phyloP scores from a whole-genome alignment of 768 basidiomycete species.

The Boletus sp. region DNA sequence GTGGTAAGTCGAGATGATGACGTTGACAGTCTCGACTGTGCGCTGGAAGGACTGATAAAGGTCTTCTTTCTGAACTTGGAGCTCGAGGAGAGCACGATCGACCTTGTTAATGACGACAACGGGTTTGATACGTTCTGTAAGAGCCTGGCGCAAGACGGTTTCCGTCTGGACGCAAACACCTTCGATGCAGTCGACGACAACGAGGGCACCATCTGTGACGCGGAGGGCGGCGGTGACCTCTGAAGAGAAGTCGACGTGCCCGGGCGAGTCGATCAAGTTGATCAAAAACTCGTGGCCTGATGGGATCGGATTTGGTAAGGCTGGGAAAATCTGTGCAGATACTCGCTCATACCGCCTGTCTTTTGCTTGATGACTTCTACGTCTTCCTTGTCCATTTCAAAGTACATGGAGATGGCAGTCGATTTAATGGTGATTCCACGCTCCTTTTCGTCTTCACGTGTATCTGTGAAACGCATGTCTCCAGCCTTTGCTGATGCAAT shows the following conservation, averaged over 20 bases:
- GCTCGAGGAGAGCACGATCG: slow-evolving; percentile 97
- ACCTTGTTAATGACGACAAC: slow-evolving; percentile 99
- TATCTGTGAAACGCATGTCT: slow-evolving; percentile 96
- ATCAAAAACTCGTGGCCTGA: slow-evolving; percentile 95
- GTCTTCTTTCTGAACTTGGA: slow-evolving; percentile 95
- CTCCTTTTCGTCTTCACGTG: slow-evolving; percentile 97
- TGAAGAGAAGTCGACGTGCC: slow-evolving; percentile 99
- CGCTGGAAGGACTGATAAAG: slow-evolving; percentile 97
- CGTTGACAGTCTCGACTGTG: slow-evolving; percentile 97
- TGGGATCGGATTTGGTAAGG: slow-evolving; percentile 3
- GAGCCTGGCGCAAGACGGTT: slow-evolving; percentile 96
- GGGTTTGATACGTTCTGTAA: slow-evolving; percentile 98
- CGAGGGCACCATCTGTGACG: slow-evolving; percentile 98
- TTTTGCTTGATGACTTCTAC: slow-evolving; percentile 86
- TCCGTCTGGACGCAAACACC: slow-evolving; percentile 99
- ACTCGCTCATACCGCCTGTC: slow-evolving; percentile 64
- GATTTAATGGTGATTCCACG: slow-evolving; percentile 99
- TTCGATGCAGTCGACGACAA: slow-evolving; percentile 99
- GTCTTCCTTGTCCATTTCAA: slow-evolving; percentile 91
- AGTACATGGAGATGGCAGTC: slow-evolving; percentile 99
- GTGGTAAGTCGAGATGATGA: slow-evolving; percentile 97
- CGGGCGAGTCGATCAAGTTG: slow-evolving; percentile 99
- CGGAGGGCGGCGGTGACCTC: slow-evolving; percentile 99
- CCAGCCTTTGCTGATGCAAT: slow-evolving; percentile 94
- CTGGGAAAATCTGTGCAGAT: not conserved